phyloP scores from a whole-genome alignment of 257 asterid genomes.

The Coffea canephora region DNA sequence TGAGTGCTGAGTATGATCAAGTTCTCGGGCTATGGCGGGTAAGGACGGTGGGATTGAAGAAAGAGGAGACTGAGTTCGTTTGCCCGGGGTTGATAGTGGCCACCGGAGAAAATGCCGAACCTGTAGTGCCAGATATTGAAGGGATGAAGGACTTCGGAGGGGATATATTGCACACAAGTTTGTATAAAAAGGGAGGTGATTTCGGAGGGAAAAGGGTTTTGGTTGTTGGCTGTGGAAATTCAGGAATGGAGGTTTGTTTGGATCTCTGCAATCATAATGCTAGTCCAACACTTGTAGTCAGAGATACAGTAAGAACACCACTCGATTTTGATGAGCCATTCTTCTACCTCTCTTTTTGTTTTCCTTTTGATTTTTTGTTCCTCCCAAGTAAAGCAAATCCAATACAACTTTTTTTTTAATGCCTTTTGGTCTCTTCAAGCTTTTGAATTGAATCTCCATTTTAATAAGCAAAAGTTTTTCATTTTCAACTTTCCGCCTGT shows the following conservation, averaged over 20 bases:
- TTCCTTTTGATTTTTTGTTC: no score
- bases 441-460: slow-evolving; percentile 6
- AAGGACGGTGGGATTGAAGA: slow-evolving; percentile 21
- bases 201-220: slow-evolving; percentile 57
- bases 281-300: slow-evolving; percentile 58
- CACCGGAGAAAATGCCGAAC: slow-evolving; percentile 88
- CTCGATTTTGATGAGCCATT: neutral
- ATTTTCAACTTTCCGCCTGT: slow-evolving; percentile 18
- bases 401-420: slow-evolving; percentile 7
- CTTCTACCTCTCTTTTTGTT: neutral
- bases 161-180: slow-evolving; percentile 60
- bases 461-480: slow-evolving; percentile 9
- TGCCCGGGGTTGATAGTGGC: slow-evolving; percentile 74
- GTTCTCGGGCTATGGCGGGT: slow-evolving; percentile 54
- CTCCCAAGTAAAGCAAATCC: slow-evolving; percentile 17
- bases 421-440: slow-evolving; percentile 2
- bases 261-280: slow-evolving; percentile 78
- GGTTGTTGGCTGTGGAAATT: slow-evolving; percentile 91
- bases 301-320: slow-evolving; percentile 63
- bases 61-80: slow-evolving; percentile 40
- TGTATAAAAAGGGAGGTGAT: slow-evolving; percentile 53
- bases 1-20: slow-evolving; percentile 47
- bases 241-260: slow-evolving; percentile 95
- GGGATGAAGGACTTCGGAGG: slow-evolving; percentile 60
- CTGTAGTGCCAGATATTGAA: slow-evolving; percentile 47